These are phyloP conservation scores for Phyllostachys edulis DNA, from an alignment of 176 grass and related monocot genomes.

Conservation along the genomic window DNA sequence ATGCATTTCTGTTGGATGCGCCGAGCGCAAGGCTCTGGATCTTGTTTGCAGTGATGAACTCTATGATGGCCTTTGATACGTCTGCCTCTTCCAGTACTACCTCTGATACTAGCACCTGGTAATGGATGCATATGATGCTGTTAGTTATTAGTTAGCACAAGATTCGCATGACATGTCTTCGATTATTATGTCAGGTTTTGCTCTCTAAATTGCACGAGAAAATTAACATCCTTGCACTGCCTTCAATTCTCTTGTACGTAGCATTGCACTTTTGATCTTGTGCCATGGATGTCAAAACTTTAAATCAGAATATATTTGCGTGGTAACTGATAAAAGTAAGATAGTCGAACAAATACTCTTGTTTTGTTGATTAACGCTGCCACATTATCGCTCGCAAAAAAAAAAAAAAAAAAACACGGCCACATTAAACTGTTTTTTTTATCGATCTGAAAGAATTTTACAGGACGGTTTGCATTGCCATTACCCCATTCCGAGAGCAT, in stretches of 20 bases:
- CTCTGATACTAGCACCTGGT: conserved; percentile 59
- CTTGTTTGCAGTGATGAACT: conserved; percentile 58
- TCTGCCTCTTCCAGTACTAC: conserved; percentile 80
- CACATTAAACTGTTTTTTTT: background rate
- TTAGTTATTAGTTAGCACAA: background rate
- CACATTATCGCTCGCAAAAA: background rate
- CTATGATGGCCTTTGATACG: conserved; percentile 65
- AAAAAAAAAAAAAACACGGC: background rate
- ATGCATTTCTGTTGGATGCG: conserved; percentile 60
- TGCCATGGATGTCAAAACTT: background rate
- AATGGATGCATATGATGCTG: background rate
- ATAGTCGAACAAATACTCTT: background rate
- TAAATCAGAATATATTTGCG: background rate
- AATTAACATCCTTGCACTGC: background rate
- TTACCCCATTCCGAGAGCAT: conserved; percentile 70
- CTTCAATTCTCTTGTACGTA: background rate
- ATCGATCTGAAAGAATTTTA: background rate
- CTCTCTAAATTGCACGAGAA: background rate
- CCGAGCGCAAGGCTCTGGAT: conserved; percentile 79
- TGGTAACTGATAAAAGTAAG: background rate
- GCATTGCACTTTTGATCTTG: background rate
- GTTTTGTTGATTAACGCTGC: background rate
- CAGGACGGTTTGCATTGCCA: background rate
- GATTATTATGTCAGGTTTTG: background rate
- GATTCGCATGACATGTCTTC: background rate